Percentiles rank a stretch among this genome's conserved stretches.
phyloP scores from a whole-genome alignment of 2,329 filamentous ascomycete genomes.

The Zymoseptoria ardabiliae region DNA sequence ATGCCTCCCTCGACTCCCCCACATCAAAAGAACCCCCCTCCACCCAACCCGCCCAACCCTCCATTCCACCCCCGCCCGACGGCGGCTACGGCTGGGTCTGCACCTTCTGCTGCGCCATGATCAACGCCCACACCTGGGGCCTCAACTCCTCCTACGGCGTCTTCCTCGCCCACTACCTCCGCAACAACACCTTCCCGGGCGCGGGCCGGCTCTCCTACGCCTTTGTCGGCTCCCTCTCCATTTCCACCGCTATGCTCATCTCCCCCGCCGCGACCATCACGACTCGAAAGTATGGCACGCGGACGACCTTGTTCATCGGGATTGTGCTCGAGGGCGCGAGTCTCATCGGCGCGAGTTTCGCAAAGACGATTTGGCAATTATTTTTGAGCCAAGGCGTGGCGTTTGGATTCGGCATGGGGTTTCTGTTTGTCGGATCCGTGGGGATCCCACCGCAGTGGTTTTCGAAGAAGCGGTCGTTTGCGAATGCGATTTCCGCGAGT shows the following conservation, averaged over 20 bases:
- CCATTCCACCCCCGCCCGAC: constrained; percentile 27
- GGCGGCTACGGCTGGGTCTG: constrained; percentile 57
- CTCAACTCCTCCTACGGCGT: constrained; percentile 54
- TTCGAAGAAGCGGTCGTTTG: constrained; percentile 57
- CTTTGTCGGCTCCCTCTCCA: constrained; percentile 66
- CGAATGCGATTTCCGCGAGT: constrained; percentile 60
- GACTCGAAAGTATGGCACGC: constrained; percentile 57
- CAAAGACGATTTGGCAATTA: constrained; percentile 63
- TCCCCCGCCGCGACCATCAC: constrained; percentile 60
- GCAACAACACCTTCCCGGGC: constrained; percentile 53
- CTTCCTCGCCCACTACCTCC: constrained; percentile 69
- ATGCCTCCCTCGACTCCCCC: not conserved
- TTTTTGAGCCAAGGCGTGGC: constrained; percentile 67
- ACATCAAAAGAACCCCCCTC: not conserved
- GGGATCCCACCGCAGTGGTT: constrained; percentile 71
- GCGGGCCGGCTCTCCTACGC: constrained; percentile 62
- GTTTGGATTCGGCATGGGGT: constrained; percentile 73
- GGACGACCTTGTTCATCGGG: constrained; percentile 56
- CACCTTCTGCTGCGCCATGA: constrained; percentile 38
- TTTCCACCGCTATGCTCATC: constrained; percentile 58
- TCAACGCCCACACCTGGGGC: constrained; percentile 44
- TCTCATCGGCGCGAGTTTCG: constrained; percentile 64
- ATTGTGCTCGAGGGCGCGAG: constrained; percentile 56
- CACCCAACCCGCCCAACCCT: not conserved
- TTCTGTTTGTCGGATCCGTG: constrained; percentile 63